phyloP scores from a whole-genome alignment of 2,329 filamentous ascomycete genomes.

The Phoma herbarum region DNA sequence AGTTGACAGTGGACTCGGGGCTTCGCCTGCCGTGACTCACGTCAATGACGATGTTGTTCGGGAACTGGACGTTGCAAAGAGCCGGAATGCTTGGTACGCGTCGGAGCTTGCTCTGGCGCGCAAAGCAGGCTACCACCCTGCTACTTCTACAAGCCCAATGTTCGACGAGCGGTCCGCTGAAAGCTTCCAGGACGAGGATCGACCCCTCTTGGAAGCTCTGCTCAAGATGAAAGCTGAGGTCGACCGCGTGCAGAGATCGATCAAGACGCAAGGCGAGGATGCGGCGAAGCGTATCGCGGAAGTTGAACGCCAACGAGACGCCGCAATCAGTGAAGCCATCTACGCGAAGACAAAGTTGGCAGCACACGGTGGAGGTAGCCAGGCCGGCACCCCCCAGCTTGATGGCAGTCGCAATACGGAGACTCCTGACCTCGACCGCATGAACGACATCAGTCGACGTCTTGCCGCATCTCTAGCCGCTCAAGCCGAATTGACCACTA shows the following conservation, averaged over 20 bases:
- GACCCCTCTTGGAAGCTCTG: constrained; percentile 89
- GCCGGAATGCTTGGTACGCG: constrained; percentile 94
- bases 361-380: constrained; percentile 75
- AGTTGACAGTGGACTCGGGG: constrained; percentile 68
- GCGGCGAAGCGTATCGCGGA: constrained; percentile 92
- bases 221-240: constrained; percentile 90
- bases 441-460: constrained; percentile 79
- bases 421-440: constrained; percentile 70
- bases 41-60: constrained; percentile 80
- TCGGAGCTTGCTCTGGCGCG: constrained; percentile 92
- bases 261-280: constrained; percentile 85
- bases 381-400: constrained; percentile 64
- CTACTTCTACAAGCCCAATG: constrained; percentile 72
- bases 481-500: constrained; percentile 82
- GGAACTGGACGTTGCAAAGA: constrained; percentile 85
- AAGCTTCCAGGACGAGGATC: constrained; percentile 89
- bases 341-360: constrained; percentile 94
- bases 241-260: constrained; percentile 85
- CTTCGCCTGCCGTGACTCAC: constrained; percentile 66
- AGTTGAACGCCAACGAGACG: constrained; percentile 92
- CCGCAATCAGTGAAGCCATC: constrained; percentile 91
- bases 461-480: constrained; percentile 81
- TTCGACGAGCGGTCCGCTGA: constrained; percentile 81
- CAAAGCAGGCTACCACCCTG: constrained; percentile 86
- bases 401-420: constrained; percentile 67